Conservation (phyloP, 345 rosid genomes). For the Geranium rotundifolium region DNA sequence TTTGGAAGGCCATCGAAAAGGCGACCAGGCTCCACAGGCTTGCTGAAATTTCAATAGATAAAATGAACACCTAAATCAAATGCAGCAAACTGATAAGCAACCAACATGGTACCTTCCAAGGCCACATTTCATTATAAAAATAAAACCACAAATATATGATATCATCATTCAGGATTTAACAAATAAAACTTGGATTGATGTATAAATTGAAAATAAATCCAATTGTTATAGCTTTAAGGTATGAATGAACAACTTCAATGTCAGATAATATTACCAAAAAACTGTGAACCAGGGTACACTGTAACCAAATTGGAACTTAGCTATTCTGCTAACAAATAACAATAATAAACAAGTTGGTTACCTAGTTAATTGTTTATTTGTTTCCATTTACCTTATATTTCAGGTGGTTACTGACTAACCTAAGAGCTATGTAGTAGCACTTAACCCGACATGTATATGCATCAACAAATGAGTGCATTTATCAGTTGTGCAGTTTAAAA, state of each 20-base stretch:
- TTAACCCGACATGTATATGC: not conserved
- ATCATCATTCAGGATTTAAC: no score
- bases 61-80: no score
- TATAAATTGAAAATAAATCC: not conserved
- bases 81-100: no score
- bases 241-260: not conserved
- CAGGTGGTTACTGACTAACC: not conserved
- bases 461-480: not conserved
- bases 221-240: not conserved
- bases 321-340: not conserved
- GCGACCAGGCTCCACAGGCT: conserved; percentile 90
- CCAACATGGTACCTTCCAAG: not conserved
- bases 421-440: not conserved
- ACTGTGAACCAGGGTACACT: not conserved
- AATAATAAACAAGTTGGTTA: not conserved
- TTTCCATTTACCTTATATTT: not conserved
- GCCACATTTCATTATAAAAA: no score
- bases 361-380: not conserved
- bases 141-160: no score
- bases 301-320: not conserved
- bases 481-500: not conserved
- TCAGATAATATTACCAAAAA: not conserved
- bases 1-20: conserved; percentile 93
- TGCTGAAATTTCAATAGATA: conserved; percentile 32
- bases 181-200: no score